These are phyloP conservation scores for Zalerion maritima DNA, from an alignment of 495 filamentous ascomycete species.

Conservation along the genomic window DNA sequence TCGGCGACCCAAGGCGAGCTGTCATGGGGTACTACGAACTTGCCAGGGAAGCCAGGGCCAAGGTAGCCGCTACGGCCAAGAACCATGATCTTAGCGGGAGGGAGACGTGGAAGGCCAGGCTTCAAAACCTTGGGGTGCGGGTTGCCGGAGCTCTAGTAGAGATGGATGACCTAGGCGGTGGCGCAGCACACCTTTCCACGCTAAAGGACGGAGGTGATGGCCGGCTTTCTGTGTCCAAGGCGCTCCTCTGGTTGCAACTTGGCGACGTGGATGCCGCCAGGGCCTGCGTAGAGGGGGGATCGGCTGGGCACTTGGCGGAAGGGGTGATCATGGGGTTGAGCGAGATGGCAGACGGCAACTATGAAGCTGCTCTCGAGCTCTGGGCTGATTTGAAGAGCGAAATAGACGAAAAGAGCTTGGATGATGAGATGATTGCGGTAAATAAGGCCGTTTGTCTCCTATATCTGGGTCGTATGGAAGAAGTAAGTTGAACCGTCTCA, in stretches of 20 bases:
- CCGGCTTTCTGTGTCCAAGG: constrained; percentile 27
- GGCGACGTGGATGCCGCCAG: constrained; percentile 62
- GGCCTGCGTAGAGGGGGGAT: constrained; percentile 23
- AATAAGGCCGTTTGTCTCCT: constrained; percentile 74
- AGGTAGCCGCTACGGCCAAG: constrained; percentile 23
- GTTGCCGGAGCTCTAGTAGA: constrained; percentile 73
- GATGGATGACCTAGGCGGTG: constrained; percentile 76
- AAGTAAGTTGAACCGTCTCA: constrained; percentile 52
- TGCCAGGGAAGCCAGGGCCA: constrained; percentile 53
- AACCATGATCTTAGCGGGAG: constrained; percentile 29
- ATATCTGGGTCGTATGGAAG: constrained; percentile 60
- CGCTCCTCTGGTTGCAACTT: constrained; percentile 57
- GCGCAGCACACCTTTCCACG: constrained; percentile 47
- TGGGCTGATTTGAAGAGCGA: constrained; percentile 44
- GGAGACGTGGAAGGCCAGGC: constrained; percentile 49
- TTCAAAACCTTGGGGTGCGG: constrained; percentile 60
- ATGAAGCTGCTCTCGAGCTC: constrained; percentile 40
- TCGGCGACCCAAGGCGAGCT: constrained; percentile 67
- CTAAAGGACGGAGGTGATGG: constrained; percentile 21
- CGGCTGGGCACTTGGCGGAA: constrained; percentile 12
- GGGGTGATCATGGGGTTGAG: constrained; percentile 47
- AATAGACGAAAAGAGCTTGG: constrained; percentile 14
- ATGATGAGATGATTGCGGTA: constrained; percentile 49
- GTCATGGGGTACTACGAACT: constrained; percentile 83
- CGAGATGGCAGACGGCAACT: constrained; percentile 66